These are phyloP conservation scores for Theobroma grandiflorum DNA, from an alignment of 441 rosid species.

Conservation along the genomic window DNA sequence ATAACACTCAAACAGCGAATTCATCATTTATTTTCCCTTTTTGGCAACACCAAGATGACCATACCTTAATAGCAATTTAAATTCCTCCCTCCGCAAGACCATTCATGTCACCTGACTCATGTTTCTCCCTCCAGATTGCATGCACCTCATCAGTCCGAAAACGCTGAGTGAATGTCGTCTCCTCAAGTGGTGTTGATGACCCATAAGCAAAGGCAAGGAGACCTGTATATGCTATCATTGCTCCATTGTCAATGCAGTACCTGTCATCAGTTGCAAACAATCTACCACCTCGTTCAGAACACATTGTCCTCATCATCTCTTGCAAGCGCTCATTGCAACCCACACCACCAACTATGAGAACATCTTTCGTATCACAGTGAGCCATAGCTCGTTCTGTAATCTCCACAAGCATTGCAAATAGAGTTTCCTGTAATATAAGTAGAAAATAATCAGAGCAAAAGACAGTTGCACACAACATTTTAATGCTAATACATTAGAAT, in stretches of 20 bases:
- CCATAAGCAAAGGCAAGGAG: constrained; percentile 82
- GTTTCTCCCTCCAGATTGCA: constrained; percentile 86
- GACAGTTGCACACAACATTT: background rate
- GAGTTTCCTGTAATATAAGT: constrained; percentile 63
- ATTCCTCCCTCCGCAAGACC: constrained; percentile 10
- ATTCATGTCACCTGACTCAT: constrained; percentile 30
- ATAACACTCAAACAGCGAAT: background rate
- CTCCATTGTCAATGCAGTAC: constrained; percentile 93
- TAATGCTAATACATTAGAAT: background rate
- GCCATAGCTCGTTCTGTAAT: constrained; percentile 98
- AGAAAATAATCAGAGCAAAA: constrained; percentile 5
- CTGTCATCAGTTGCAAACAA: constrained; percentile 91
- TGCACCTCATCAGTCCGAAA: constrained; percentile 94
- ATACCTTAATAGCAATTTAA: constrained; percentile 17
- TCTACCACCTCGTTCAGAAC: constrained; percentile 79
- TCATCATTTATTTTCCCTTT: background rate
- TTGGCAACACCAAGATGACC: constrained; percentile 8
- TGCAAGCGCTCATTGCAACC: constrained; percentile 97
- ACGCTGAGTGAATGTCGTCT: constrained; percentile 89
- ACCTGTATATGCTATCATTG: constrained; percentile 97
- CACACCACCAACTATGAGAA: constrained; percentile 91
- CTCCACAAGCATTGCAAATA: constrained; percentile 97
- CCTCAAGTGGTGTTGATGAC: constrained; percentile 72
- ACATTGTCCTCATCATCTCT: constrained; percentile 97
- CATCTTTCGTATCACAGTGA: constrained; percentile 88